Evolutionary conservation across 176 grass and related monocot genomes (phyloP), one percentile per base, ranked within the genome.

Genomic region (maize (Zea mays)): DNA sequence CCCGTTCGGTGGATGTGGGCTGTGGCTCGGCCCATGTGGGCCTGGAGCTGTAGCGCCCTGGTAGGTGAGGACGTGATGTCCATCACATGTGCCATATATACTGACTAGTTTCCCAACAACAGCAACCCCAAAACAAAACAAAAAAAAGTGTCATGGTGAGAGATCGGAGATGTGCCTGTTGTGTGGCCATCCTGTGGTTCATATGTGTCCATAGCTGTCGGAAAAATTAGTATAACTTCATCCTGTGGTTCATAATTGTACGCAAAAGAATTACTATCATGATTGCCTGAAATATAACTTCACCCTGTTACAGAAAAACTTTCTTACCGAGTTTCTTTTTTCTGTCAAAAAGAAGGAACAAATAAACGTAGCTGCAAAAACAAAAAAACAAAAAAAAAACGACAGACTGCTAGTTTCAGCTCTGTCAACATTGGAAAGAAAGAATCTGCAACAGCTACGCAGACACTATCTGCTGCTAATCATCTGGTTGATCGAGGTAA

Each of bases 401-500:
- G 20, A 27, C 37, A 74, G 20, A 48, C 54, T n/a, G n/a, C 47
- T 10, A 2, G 13, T 64, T 77, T 38, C n/a, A 82, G n/a, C 16
- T 69, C 33, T 11, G 1, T 43, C 38, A 71, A 71, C 68, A 45
- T 83, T 27, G 27, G 27, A 27, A 10, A 2, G 15, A 72, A 65
- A 46, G 17, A 81, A 82, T 36, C 64, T 77, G 35, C 2, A 74
- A 69, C 9, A 81, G 45, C 13, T 65, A 89, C 71, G 65, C 33
- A 50, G 38, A 36, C 3, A 58, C 84, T 90, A 75, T 54, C 70
- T 82, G 39, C 60, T 54, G 48, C 65, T 40, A 47, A 87, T 73
- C 64, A 96, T 92, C 39, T 69, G 81, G 39, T 76, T 82, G 56
- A 96, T 87, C 1, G 89, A 92, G 70, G 79, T 85, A 72, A 85